Conservation (phyloP, 164 flowering plant genomes). For the Dillenia turbinata region DNA sequence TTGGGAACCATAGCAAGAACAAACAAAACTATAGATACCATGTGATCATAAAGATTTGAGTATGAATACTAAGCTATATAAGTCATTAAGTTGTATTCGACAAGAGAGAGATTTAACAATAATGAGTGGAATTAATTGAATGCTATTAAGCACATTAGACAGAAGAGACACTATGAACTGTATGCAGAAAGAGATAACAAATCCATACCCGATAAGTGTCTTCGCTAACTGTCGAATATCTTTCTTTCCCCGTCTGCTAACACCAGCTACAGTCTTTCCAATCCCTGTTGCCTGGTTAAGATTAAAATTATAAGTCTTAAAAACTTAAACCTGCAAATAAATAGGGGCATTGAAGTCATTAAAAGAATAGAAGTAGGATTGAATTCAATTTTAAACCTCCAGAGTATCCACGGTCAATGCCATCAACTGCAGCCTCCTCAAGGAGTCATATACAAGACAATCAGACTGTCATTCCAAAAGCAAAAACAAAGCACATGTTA, state of each 20-base stretch:
- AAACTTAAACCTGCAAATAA: conserved; percentile 2
- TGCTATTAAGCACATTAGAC: not conserved
- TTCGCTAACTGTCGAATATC: conserved; percentile 53
- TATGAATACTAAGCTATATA: not conserved
- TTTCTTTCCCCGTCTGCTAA: conserved; percentile 64
- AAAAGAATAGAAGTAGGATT: not conserved
- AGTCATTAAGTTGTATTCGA: not conserved
- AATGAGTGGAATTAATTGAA: not conserved
- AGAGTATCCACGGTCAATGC: conserved; percentile 56
- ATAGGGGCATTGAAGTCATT: not conserved
- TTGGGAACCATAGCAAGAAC: not conserved
- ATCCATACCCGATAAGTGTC: conserved; percentile 58
- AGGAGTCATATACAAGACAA: conserved; percentile 50
- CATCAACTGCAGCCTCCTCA: conserved; percentile 87
- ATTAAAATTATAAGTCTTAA: not conserved
- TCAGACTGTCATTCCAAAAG: conserved; percentile 48
- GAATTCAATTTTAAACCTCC: conserved; percentile 39
- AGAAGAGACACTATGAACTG: not conserved
- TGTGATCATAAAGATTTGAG: not conserved
- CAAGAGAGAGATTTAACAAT: not conserved
- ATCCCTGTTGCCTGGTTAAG: conserved; percentile 74
- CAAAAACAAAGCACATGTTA: not conserved
- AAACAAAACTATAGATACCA: not conserved
- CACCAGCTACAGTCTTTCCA: conserved; percentile 75
- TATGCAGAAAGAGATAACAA: conserved; percentile 1